Evolutionary conservation across 1,284 basidiomycete genomes (phyloP).

Genomic region (Apiotrichum brassicae): DNA sequence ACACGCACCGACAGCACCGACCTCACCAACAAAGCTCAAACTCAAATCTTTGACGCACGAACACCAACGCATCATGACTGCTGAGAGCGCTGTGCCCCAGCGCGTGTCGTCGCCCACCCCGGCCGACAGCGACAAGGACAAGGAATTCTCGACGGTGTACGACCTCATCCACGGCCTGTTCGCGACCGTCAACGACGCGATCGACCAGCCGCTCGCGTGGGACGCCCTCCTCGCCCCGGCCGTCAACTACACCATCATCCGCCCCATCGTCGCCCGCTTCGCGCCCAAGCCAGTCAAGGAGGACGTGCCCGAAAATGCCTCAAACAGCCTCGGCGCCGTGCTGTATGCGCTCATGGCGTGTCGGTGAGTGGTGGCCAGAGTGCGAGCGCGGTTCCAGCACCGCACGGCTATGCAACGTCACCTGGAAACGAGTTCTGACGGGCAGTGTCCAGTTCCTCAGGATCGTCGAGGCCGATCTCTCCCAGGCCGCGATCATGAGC

Average conservation of each 20-base stretch:
- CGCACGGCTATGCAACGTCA: not conserved
- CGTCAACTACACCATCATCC: constrained; percentile 72
- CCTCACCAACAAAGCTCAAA: no score
- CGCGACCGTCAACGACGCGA: constrained; percentile 21
- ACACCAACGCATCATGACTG: no score
- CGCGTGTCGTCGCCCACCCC: no score
- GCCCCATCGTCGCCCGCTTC: constrained; percentile 72
- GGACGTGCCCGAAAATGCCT: constrained; percentile 4
- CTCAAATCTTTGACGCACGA: no score
- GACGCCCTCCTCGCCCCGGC: constrained; percentile 76
- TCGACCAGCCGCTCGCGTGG: constrained; percentile 74
- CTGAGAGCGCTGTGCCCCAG: no score
- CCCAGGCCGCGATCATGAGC: constrained; percentile 63
- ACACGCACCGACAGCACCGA: no score
- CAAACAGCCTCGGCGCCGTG: constrained; percentile 26
- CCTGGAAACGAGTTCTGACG: constrained; percentile 54
- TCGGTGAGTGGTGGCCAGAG: constrained; percentile 21
- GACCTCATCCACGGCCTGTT: constrained; percentile 41
- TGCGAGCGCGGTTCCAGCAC: not conserved
- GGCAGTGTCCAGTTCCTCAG: constrained; percentile 43
- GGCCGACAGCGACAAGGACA: no score
- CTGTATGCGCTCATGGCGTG: constrained; percentile 43
- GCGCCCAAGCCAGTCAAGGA: constrained; percentile 63
- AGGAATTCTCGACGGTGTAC: constrained; percentile 24
- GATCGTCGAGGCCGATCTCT: constrained; percentile 59